Base-by-base conservation (phyloP, 768 basidiomycete genomes). In the Pleurotus pulmonarius region DNA sequence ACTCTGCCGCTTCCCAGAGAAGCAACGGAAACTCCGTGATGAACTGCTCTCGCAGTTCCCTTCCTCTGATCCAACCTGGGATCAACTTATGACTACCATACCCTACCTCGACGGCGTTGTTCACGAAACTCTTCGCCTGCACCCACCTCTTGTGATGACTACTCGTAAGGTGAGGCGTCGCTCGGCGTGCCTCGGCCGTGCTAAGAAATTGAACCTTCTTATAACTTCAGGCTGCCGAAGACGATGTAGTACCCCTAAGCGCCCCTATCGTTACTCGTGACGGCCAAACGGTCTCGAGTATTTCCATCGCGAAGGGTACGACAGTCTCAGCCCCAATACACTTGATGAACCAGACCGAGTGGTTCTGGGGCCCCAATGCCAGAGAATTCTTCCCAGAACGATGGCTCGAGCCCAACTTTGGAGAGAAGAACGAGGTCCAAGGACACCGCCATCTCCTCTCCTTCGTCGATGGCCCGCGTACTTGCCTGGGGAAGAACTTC, bases 351-450 rank as follows among this genome's bases (percentile, higher is more conserved):
- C 65, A 71, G 5, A 78, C 80, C n/a, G 73, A 73, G 53, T 67
- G 65, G 1, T 64, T 86, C 29, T 90, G 88, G 88, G 88, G 88
- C 1, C 62, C 73, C 0, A 78, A 84, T 56, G 78, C 84, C 3
- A 74, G 76, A 20, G 75, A 76, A 46, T 90, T 84, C 65, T 72
- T 78, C 40, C 88, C 87, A 0, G 82, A 83, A 54, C 73, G 88
- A 4, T 90, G 88, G 88, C 69, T 88, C 0, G 59, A 59, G n/a
- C 41, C 49, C 34, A 51, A 24, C 12, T 53, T 53, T n/a, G 51
- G 51, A 12, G 39, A 43, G 22, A 45, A 46, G 43, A 55, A 55
- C 43, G 73, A 75, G 24, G 67, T 81, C 2, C 75, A 76, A 60
- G 83, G 81, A 12, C 70, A 82, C 58, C 71, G 75, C 0, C 81